Conservation (phyloP, 164 flowering plant genomes). For the Nymphaea thermarum region DNA sequence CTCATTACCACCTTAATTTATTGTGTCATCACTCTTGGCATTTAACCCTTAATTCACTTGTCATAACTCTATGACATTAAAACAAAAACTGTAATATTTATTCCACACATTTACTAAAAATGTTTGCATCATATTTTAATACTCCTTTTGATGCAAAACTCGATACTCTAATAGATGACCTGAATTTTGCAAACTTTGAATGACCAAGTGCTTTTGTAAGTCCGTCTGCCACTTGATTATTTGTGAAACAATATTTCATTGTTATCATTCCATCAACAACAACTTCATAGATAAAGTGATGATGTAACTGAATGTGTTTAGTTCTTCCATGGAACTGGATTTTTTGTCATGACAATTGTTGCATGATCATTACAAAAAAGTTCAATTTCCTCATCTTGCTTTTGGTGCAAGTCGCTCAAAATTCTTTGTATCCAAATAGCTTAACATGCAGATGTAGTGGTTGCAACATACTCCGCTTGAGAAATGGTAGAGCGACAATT, state of each 20-base stretch:
- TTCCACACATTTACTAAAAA: no score
- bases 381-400: background rate
- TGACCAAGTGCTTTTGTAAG: background rate
- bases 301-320: no score
- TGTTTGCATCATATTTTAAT: no score
- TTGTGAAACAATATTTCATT: background rate
- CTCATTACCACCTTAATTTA: no score
- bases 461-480: background rate
- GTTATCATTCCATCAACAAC: background rate
- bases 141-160: background rate
- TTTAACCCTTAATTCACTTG: no score
- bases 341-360: background rate
- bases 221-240: background rate
- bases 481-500: background rate
- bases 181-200: no score
- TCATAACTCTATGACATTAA: no score
- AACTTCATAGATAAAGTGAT: background rate
- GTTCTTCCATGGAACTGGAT: background rate
- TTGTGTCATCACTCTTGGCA: no score
- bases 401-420: background rate
- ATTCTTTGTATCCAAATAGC: background rate
- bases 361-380: background rate
- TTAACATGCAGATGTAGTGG: background rate
- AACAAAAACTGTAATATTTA: no score
- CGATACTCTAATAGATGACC: no score